Conservation (phyloP, 176 grass and related monocot genomes). For the Pontederia paniculata region DNA sequence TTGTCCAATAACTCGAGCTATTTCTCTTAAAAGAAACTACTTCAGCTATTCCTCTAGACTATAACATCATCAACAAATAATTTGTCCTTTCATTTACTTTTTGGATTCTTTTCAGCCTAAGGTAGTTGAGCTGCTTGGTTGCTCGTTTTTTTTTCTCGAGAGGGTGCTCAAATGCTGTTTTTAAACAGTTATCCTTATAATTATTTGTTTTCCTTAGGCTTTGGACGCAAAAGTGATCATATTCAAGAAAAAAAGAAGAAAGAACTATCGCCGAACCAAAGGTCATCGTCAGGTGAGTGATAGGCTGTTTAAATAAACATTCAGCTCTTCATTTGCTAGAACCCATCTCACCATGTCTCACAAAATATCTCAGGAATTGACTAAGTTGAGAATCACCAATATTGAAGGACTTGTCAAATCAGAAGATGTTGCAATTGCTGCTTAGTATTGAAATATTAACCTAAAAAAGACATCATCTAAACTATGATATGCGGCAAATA, state of each 20-base stretch:
- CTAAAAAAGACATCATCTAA: no score
- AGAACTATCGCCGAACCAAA: constrained; percentile 94
- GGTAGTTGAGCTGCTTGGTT: no score
- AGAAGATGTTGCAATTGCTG: constrained; percentile 31
- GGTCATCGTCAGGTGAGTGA: constrained; percentile 82
- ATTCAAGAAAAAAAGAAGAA: constrained; percentile 99
- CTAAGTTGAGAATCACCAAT: constrained; percentile 85
- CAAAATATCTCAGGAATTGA: constrained; percentile 59
- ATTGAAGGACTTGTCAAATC: constrained; percentile 75
- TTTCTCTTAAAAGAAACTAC: no score
- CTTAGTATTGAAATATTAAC: constrained; percentile 16
- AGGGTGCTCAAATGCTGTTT: no score
- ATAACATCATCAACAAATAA: no score
- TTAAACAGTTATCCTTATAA: background rate
- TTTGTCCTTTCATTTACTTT: no score
- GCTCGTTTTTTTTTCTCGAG: no score
- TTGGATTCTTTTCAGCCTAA: no score
- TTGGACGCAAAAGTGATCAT: constrained; percentile 97
- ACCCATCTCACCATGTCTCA: background rate
- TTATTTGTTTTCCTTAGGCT: constrained; percentile 28
- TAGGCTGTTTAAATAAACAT: background rate
- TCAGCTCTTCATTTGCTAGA: background rate
- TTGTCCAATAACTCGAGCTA: no score
- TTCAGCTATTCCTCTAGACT: no score
- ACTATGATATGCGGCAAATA: no score